A percentile compares a stretch with the other conserved stretches of the same genome.
phyloP scores from a whole-genome alignment of 768 basidiomycete species.

The Phylloporus rhodoxanthus region DNA sequence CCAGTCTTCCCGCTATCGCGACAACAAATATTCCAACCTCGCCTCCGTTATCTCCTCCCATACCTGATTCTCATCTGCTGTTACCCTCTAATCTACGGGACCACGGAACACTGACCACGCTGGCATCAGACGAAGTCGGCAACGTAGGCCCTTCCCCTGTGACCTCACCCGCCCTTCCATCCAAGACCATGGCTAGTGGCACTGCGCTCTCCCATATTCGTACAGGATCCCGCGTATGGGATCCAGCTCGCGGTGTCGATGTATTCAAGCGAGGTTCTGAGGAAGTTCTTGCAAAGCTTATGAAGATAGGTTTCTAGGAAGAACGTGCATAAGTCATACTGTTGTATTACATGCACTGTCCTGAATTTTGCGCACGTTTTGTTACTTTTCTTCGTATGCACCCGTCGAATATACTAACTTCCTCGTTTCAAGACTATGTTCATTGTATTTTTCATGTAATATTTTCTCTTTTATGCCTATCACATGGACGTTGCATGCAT shows the following conservation, averaged over 20 bases:
- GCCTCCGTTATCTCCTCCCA: slow-evolving; percentile 1
- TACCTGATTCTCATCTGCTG: slow-evolving; percentile 14
- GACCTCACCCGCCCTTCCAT: slow-evolving; percentile 43
- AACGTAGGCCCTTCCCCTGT: slow-evolving; percentile 4
- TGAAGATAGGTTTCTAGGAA: slow-evolving; percentile 73
- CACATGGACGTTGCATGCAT: not conserved
- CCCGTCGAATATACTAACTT: slow-evolving; percentile 1
- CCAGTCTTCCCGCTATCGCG: not conserved
- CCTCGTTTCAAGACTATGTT: not conserved
- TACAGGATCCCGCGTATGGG: slow-evolving; percentile 68
- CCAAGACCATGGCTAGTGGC: slow-evolving; percentile 44
- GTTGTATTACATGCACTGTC: not conserved
- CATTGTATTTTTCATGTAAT: not conserved
- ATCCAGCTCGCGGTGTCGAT: slow-evolving; percentile 80
- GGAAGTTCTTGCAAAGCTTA: slow-evolving; percentile 77
- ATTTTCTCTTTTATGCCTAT: not conserved
- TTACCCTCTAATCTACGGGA: slow-evolving; percentile 13
- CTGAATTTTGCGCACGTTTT: not conserved
- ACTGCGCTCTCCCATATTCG: slow-evolving; percentile 28
- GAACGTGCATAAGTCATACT: slow-evolving; percentile 30
- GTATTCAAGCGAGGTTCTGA: slow-evolving; percentile 83
- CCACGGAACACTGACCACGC: slow-evolving; percentile 9
- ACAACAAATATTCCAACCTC: not conserved
- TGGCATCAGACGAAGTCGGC: slow-evolving; percentile 6
- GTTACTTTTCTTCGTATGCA: not conserved